Conservation (phyloP, 2,329 filamentous ascomycete genomes). For the Pyrenophora seminiperda region DNA sequence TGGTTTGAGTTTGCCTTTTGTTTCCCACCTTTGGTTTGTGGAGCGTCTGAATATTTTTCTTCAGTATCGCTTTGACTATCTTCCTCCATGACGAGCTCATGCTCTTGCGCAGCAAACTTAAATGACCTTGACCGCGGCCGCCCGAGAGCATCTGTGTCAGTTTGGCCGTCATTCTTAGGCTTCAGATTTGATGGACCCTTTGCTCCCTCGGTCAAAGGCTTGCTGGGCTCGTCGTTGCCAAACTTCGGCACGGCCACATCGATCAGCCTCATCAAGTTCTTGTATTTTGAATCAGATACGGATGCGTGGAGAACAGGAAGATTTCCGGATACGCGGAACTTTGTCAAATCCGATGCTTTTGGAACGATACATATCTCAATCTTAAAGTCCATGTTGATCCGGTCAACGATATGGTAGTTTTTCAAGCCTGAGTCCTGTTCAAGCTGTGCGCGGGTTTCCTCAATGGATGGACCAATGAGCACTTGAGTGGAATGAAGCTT, state of each 20-base stretch:
- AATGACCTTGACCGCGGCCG: constrained; percentile 72
- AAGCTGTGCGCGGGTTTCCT: constrained; percentile 84
- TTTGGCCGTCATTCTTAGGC: constrained; percentile 36
- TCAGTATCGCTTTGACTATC: constrained; percentile 67
- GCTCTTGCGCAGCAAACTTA: constrained; percentile 71
- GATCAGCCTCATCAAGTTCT: constrained; percentile 92
- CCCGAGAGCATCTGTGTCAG: constrained; percentile 46
- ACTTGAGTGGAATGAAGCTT: constrained; percentile 95
- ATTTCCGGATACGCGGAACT: constrained; percentile 87
- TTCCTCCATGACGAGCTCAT: constrained; percentile 79
- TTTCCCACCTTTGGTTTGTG: constrained; percentile 59
- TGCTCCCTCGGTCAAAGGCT: constrained; percentile 43
- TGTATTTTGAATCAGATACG: constrained; percentile 95
- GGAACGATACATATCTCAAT: constrained; percentile 98
- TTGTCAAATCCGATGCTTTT: constrained; percentile 89
- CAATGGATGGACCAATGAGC: constrained; percentile 89
- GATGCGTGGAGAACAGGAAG: constrained; percentile 90
- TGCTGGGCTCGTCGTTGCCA: constrained; percentile 54
- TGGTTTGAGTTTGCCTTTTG: constrained; percentile 71
- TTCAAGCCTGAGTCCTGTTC: constrained; percentile 68
- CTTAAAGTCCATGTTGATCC: constrained; percentile 96
- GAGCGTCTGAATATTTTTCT: constrained; percentile 70
- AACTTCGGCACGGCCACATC: constrained; percentile 93
- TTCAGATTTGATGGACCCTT: constrained; percentile 47
- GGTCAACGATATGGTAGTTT: constrained; percentile 87